Base-by-base conservation (phyloP, 768 basidiomycete genomes). In the Leccinum rimulosum region DNA sequence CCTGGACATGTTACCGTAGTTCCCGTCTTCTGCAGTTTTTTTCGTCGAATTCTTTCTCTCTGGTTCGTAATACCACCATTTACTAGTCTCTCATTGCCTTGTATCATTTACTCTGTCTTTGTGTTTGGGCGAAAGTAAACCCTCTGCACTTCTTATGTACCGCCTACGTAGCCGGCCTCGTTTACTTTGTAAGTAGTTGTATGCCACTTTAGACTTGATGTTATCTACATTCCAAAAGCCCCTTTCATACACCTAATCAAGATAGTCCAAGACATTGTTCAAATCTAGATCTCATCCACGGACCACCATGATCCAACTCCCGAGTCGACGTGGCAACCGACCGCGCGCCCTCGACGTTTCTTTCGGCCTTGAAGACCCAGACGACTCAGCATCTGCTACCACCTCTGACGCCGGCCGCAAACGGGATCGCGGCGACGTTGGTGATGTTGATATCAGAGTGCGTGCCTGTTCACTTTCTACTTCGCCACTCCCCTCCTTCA, bases 321-420 rank as follows among this genome's bases (percentile, higher is more conserved):
- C 66, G 15, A 62, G 59, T 62, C 60, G 67, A 33, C 68, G 68
- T 27, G 62, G 74, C 27, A 66, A 70, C 28, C 81, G 83, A 40
- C 83, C 82, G 0, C 80, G 73, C 5, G 86, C 87, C 3, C 81
- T 79, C 47, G 82, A 84, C 12, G 74, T 85, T 11, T 80, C 81
- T 10, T 87, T 82, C 59, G 77, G 78, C 1, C 76, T 73, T 11
- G 81, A 82, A 55, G 65, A 68, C 3, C 49, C 62, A 47, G 51
- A 65, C 30, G 72, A 74, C 10, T 71, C 70, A 5, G 55, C 56
- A 17, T 57, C 51, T 19, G 17, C 22, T 7, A 36, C 61, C 2
- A 60, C 66, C n/a, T 71, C 73, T n/a, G 71, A 68, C 31, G 57
- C 58, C 6, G 62, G 61, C 49, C 70, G 73, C 30, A 72, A 74